Percentiles rank a stretch among this genome's conserved stretches.
Conservation (phyloP, 2,329 filamentous ascomycete species). For the Nannizziopsis arthrosporioides region DNA sequence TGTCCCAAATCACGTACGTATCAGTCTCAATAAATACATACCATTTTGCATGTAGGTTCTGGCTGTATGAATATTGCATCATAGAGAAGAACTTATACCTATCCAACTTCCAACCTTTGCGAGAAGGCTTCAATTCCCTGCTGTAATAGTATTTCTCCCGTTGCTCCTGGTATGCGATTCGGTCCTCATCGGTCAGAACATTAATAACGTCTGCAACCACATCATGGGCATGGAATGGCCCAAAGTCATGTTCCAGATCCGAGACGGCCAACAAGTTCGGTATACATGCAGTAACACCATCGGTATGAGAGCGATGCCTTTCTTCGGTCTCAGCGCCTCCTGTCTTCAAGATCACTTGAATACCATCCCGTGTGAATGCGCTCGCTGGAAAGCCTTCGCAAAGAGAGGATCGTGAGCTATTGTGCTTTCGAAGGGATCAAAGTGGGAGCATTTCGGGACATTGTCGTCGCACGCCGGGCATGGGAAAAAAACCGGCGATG, state of each 20-base stretch:
- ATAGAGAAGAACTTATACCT: neutral
- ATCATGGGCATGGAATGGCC: neutral
- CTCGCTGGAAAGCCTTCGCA: neutral
- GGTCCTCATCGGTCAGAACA: neutral
- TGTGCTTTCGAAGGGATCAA: too few relatives aligned
- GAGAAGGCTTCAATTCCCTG: neutral
- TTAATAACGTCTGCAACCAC: neutral
- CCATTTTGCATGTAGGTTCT: neutral
- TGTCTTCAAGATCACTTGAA: neutral
- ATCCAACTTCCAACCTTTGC: neutral
- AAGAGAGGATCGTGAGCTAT: neutral
- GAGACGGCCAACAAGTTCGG: neutral
- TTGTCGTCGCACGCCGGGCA: too few relatives aligned
- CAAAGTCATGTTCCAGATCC: neutral
- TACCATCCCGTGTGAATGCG: neutral
- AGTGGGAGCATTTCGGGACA: too few relatives aligned
- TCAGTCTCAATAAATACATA: neutral
- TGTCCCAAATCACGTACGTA: neutral
- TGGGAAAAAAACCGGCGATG: too few relatives aligned
- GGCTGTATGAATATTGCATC: constrained; percentile 1
- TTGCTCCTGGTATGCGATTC: neutral
- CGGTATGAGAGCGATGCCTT: neutral
- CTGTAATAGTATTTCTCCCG: neutral
- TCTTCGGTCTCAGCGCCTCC: neutral
- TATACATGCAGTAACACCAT: neutral